Evolutionary conservation across 1,284 basidiomycete genomes (phyloP).

Genomic region (Boletus semigastroideus): DNA sequence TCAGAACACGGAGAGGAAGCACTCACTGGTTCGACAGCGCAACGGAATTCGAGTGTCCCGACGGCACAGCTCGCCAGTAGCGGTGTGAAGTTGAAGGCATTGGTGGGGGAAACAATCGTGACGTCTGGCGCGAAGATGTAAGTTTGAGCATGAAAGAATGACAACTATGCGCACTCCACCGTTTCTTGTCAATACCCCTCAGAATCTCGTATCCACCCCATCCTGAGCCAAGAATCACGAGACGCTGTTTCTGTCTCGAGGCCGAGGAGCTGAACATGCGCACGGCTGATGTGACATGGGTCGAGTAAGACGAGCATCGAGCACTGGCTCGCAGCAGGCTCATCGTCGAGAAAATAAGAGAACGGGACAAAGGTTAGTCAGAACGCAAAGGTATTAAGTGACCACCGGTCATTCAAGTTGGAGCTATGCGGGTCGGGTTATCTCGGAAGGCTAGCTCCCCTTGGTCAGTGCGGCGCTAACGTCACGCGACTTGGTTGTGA

Average conservation of each 20-base stretch:
- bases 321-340: slow-evolving; percentile 10
- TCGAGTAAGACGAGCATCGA: not conserved
- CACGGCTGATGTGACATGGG: slow-evolving; percentile 6
- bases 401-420: not conserved
- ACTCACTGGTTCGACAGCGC: slow-evolving; percentile 75
- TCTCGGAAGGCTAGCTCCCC: not conserved
- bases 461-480: not conserved
- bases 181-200: slow-evolving; percentile 62
- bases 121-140: slow-evolving; percentile 47
- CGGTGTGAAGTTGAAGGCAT: slow-evolving; percentile 85
- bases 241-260: slow-evolving; percentile 49
- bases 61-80: slow-evolving; percentile 76
- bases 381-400: not conserved
- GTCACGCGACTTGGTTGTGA: slow-evolving; percentile 5
- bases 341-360: slow-evolving; percentile 15
- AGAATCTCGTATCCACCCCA: slow-evolving; percentile 84
- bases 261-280: slow-evolving; percentile 40
- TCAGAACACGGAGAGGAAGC: slow-evolving; percentile 22
- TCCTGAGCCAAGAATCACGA: slow-evolving; percentile 82
- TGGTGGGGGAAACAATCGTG: slow-evolving; percentile 70
- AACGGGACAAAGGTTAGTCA: not conserved
- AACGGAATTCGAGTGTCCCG: slow-evolving; percentile 80
- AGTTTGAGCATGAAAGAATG: slow-evolving; percentile 6
- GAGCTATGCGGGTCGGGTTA: not conserved
- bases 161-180: slow-evolving; percentile 51